Evolutionary conservation across 345 rosid genomes (phyloP), one percentile per base, ranked within the genome.

Genomic region (Arabis hirsuta): DNA sequence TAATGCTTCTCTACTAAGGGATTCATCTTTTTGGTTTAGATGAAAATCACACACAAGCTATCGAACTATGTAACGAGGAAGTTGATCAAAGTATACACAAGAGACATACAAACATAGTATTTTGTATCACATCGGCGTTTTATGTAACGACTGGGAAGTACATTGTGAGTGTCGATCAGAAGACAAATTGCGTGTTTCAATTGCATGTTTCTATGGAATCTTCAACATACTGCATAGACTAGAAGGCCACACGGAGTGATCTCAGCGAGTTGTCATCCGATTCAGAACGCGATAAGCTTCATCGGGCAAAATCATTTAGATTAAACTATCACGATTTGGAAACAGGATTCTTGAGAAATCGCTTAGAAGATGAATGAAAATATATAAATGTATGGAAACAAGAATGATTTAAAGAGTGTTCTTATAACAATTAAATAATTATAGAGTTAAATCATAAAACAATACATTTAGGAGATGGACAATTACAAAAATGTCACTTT

Each of bases 91-190:
- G n/a, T n/a, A n/a, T n/a, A n/a, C n/a, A n/a, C n/a, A n/a, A n/a
- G n/a, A n/a, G 99, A 4, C 99, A 95, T 65, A 81, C 88, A 2
- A 95, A 95, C 81, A 88, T 44, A 65, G 82, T 59, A 5, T 95
- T 87, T 77, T 95, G 98, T 71, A 75, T 90, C 66, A 90, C 90
- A 58, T 80, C 99, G 1, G 91, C 99, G n/a, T 95, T 95, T 81
- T 90, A 98, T 0, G 99, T 95, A 45, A 95, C 98, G 5, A 88
- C 83, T 34, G 99, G 96, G 46, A 95, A 91, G 64, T 95, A 86
- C 67, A 95, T 95, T 36, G 98, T 95, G 12, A 91, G 99, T 20
- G 99, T n/a, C n/a, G 98, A 38, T 95, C 99, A 5, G 99, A 95
- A 72, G 99, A 91, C 53, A n/a, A 83, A 83, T 9, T 90, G 96